Percentiles rank a stretch among this genome's conserved stretches.
Evolutionary conservation across 2,329 filamentous ascomycete species (phyloP).

Genomic region (Elsinoe batatas): DNA sequence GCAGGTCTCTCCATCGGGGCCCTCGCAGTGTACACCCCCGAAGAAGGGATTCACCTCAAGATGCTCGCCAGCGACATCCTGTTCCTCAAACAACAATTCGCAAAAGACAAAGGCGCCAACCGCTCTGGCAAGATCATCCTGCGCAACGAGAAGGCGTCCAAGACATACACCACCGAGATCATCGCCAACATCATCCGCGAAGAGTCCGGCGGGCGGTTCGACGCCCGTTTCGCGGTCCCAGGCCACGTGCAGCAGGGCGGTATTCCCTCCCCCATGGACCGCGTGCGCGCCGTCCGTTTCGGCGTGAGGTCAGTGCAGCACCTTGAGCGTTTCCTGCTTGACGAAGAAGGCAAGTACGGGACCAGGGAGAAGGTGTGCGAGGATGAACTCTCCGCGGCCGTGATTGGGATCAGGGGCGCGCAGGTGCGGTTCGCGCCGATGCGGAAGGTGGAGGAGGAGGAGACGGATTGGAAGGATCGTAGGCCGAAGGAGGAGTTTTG

Average conservation of each 20-base stretch:
- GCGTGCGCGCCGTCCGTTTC: conserved; percentile 80
- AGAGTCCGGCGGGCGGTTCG: conserved; percentile 84
- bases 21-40: conserved; percentile 87
- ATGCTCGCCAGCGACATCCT: conserved; percentile 88
- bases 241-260: conserved; percentile 93
- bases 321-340: conserved; percentile 55
- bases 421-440: conserved; percentile 81
- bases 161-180: conserved; percentile 82
- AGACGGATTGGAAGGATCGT: conserved; percentile 89
- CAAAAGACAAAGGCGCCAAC: conserved; percentile 74
- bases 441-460: conserved; percentile 66
- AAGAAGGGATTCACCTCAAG: conserved; percentile 87
- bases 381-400: conserved; percentile 62
- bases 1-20: conserved; percentile 88
- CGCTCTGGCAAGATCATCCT: conserved; percentile 88
- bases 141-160: conserved; percentile 90
- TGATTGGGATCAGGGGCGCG: conserved; percentile 89
- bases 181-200: conserved; percentile 94
- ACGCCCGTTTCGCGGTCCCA: conserved; percentile 81
- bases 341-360: conserved; percentile 41
- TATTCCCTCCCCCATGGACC: conserved; percentile 90
- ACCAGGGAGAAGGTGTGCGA: conserved; percentile 57
- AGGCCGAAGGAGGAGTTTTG: conserved; percentile 79
- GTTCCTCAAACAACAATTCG: conserved; percentile 77
- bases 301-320: conserved; percentile 93